phyloP scores from a whole-genome alignment of 140 eudicot genomes.

The Flaveria floridana region DNA sequence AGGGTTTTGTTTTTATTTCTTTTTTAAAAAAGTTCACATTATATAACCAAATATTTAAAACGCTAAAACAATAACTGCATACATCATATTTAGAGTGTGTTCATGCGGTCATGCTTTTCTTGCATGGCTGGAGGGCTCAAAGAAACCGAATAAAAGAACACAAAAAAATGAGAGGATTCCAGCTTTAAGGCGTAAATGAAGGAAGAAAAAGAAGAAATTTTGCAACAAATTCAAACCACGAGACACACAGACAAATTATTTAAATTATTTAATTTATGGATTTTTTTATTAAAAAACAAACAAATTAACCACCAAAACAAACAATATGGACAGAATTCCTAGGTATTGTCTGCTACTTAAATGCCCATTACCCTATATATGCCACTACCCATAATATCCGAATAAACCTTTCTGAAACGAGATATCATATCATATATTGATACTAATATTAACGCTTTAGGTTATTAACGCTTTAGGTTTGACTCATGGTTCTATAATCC shows the following conservation, averaged over 20 bases:
- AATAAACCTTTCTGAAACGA: too few species aligned
- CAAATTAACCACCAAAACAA: conserved; percentile 28
- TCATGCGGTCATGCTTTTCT: conserved; percentile 9
- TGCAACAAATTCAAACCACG: conserved; percentile 39
- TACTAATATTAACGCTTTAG: too few species aligned
- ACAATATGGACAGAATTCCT: conserved; percentile 38
- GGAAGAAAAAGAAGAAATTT: conserved; percentile 35
- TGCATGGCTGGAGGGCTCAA: conserved; percentile 49
- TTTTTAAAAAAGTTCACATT: too few species aligned
- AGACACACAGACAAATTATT: conserved; percentile 34
- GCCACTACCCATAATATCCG: too few species aligned
- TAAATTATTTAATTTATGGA: neutral
- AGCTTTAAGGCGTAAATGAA: conserved; percentile 43
- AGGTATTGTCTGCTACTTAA: conserved; percentile 29
- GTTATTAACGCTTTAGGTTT: too few species aligned
- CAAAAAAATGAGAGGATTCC: conserved; percentile 31
- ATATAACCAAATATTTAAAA: too few species aligned
- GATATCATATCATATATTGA: too few species aligned
- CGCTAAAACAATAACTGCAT: too few species aligned
- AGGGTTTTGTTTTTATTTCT: neutral
- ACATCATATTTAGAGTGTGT: neutral
- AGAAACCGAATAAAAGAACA: conserved; percentile 29
- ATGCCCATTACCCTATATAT: conserved; percentile 14
- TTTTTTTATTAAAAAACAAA: conserved; percentile 22
- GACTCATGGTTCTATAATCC: too few species aligned